Evolutionary conservation across 441 rosid genomes (phyloP), one percentile per base, ranked within the genome.

Genomic region (Melianthus villosus): DNA sequence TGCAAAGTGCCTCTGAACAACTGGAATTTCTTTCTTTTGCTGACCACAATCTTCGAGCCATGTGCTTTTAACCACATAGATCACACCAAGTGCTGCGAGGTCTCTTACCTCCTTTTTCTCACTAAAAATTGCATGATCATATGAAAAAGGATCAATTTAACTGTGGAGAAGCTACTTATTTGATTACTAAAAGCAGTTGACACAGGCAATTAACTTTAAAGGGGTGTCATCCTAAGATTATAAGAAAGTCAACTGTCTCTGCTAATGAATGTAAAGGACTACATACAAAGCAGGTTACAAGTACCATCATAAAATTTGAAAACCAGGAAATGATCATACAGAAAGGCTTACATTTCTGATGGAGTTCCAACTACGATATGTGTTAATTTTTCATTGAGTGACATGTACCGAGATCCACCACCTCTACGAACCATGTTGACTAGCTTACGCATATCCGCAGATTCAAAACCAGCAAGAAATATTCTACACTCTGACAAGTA

Each of bases 41-140:
- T 63, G 66, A 53, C 68, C 65, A 66, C 99, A 85, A 53, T 85
- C 96, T 69, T 85, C 83, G 60, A 91, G 94, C 99, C 99, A 92
- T 38, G 56, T 65, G 50, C 69, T 55, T 57, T 68, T 69, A 40
- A 92, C 95, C 65, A 80, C 93, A 49, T 74, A 61, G 59, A 86
- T 73, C 48, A 77, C 75, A 48, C 99, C 95, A 15, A 73, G 72
- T 38, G 96, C 79, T 38, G 93, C 89, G 69, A 82, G 65, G 55
- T 71, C 60, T 46, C 99, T 74, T 9, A 75, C 71, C 54, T 78
- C 87, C 54, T 62, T 82, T 65, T 82, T 92, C 59, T 80, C 95
- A 52, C 99, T 92, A 63, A 36, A 63, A 42, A 51, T 46, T 23
- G 51, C 27, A 54, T 13, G 39, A 45, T 27, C 17, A 20, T 25